Evolutionary conservation across 352 stramenopile genomes (phyloP), one percentile per base, ranked within the genome.

Genomic region (Phytophthora vignae): DNA sequence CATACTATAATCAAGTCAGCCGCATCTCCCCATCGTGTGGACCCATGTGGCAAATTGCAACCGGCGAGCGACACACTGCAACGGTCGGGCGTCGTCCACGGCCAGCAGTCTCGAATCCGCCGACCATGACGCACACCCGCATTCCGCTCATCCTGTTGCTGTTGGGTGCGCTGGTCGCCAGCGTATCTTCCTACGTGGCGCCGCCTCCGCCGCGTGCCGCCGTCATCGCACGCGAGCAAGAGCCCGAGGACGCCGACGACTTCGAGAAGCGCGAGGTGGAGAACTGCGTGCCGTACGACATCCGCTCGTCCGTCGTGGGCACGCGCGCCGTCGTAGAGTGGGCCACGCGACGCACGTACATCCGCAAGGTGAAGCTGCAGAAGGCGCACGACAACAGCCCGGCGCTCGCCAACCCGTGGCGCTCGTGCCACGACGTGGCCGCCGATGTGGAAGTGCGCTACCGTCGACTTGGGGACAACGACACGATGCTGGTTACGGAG

Each of bases 261-360:
- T 90, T 92, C 64, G 74, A 88, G 52, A 90, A 93, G 85, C 83
- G 82, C 65, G 84, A 92, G 73, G 77, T 95, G 53, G 88, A 95
- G 71, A 95, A 95, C 77, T 95, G 87, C 71, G 87, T 93, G 64
- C 88, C 87, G n/a, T 90, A 91, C 76, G 81, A 92, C 74, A 89
- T 95, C 48, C 81, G 79, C 44, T 94, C 87, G 48, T 92, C 87
- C 57, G 63, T 88, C 19, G 57, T 92, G n/a, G 84, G 78, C 52
- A 64, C 63, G 9, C 75, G 76, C 21, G 86, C 74, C 6, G 76
- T 93, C 0, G 77, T 95, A 33, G 85, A 93, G 72, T 95, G 88
- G 85, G 71, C 81, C 33, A 93, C 87, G 48, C 77, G 82, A 29
- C 78, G 88, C 46, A 93, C 88, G 7, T 93, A 92, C 65, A 90